Evolutionary conservation across 305 asterid species (phyloP).

Genomic region (Fraxinus floribunda): DNA sequence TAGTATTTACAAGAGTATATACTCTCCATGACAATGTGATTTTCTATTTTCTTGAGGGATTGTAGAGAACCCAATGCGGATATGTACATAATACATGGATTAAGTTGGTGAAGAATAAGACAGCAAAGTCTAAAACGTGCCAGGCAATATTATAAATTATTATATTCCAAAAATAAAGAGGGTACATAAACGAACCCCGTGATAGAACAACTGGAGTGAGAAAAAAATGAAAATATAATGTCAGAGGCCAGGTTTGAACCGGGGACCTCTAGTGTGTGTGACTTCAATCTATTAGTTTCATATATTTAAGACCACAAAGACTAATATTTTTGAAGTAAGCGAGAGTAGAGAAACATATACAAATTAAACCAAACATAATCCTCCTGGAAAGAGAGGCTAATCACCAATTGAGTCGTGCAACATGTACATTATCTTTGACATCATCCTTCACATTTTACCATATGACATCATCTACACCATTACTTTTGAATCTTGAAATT

Average conservation of each 20-base stretch:
- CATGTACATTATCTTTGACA: no score
- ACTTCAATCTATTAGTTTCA: constrained; percentile 35
- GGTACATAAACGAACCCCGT: background rate
- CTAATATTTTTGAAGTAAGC: no score
- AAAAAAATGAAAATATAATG: constrained; percentile 20
- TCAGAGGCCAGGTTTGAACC: constrained; percentile 99
- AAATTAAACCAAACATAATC: no score
- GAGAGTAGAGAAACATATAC: no score
- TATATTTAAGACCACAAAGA: no score
- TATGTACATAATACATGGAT: background rate
- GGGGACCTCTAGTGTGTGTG: constrained; percentile 99
- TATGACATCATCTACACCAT: no score
- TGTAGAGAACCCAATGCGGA: background rate
- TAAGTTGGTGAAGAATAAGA: background rate
- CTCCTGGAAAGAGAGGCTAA: no score
- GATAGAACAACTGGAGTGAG: background rate
- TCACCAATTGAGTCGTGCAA: background rate
- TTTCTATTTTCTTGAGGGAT: background rate
- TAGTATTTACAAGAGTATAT: no score
- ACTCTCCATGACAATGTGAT: background rate
- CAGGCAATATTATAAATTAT: background rate
- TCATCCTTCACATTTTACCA: no score
- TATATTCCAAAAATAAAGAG: background rate
- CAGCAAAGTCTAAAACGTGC: background rate
- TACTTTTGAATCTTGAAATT: no score